These are phyloP conservation scores for Barbarea vulgaris DNA, from an alignment of 345 rosid species.

Conservation along the genomic window DNA sequence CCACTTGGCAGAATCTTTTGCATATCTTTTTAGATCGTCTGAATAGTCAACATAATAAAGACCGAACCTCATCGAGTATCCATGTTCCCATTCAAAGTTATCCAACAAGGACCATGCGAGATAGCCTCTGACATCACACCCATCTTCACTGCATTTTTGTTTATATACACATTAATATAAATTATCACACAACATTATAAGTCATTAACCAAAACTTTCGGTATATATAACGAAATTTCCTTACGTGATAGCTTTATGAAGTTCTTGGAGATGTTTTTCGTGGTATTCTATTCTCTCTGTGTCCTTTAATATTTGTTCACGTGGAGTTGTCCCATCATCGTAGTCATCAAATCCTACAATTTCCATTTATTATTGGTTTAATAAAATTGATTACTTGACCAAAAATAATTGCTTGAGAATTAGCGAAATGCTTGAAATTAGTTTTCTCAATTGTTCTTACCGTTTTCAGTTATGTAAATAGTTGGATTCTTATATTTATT, in stretches of 20 bases:
- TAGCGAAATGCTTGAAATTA: background rate
- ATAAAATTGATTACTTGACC: background rate
- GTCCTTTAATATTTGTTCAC: constrained; percentile 30
- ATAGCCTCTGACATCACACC: constrained; percentile 60
- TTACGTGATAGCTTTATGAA: constrained; percentile 41
- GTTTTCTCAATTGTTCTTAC: background rate
- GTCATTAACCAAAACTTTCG: background rate
- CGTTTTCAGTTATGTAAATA: constrained; percentile 31
- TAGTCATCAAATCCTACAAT: constrained; percentile 32
- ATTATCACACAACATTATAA: background rate
- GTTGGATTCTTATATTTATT: constrained; percentile 29
- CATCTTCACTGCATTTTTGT: constrained; percentile 37
- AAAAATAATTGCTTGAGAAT: background rate
- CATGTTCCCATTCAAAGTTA: constrained; percentile 59
- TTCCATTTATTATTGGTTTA: background rate
- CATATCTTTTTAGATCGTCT: constrained; percentile 49
- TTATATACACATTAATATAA: background rate
- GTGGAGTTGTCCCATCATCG: background rate
- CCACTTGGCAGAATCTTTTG: constrained; percentile 60
- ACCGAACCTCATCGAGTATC: constrained; percentile 51
- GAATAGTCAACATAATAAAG: constrained; percentile 46
- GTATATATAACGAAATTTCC: background rate
- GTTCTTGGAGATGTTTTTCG: constrained; percentile 36
- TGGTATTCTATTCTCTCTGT: constrained; percentile 34
- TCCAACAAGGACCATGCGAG: constrained; percentile 57